Base-by-base conservation (phyloP, 2,329 filamentous ascomycete genomes). In the Reticulascus tulasneorum region DNA sequence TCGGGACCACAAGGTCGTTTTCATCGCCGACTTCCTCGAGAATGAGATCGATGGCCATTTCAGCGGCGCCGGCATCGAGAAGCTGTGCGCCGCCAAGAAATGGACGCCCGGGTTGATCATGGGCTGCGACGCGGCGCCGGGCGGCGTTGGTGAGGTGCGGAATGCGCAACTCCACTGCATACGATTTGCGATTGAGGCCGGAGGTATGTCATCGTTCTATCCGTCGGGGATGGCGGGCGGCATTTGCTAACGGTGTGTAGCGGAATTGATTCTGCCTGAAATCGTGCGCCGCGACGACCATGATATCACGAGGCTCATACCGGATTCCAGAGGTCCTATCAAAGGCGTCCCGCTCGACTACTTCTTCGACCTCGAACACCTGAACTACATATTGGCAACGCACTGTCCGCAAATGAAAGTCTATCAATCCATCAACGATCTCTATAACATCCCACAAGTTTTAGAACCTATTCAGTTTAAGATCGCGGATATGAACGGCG, bases 151-250 rank as follows among this genome's bases (percentile, higher is more conserved):
- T 6, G 57, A 62, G 33, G 60, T 69, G 13, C 62, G 66, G 39
- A 67, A 67, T 44, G 62, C 60, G n/a, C 52, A 66, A 23, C 49
- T 71, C 33, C 62, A 61, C 38, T 71, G 68, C 48, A 48, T 72
- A 16, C 59, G 66, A 27, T 60, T 66, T 33, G 66, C 64, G 11
- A 69, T 71, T 21, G 64, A 70, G 52, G 63, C 66, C 26, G 69
- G 69, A 35, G 67, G 68, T 58, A 42, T 47, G 47, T 60, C 55
- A 18, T 25, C 49, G 11, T 18, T 46, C 42, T 9, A 23, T 3
- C 43, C 15, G 9, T 42, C 5, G 31, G 35, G 16, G 36, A 48
- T 40, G 24, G 49, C 29, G 43, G 34, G 17, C 42, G 46, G 27
- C 44, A 50, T 7, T 25, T 35, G 24, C 31, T 37, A 24, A 41